Percentiles rank a stretch among this genome's conserved stretches.
Conservation (phyloP, 768 basidiomycete genomes). For the Rubroboletus pulcherrimus region DNA sequence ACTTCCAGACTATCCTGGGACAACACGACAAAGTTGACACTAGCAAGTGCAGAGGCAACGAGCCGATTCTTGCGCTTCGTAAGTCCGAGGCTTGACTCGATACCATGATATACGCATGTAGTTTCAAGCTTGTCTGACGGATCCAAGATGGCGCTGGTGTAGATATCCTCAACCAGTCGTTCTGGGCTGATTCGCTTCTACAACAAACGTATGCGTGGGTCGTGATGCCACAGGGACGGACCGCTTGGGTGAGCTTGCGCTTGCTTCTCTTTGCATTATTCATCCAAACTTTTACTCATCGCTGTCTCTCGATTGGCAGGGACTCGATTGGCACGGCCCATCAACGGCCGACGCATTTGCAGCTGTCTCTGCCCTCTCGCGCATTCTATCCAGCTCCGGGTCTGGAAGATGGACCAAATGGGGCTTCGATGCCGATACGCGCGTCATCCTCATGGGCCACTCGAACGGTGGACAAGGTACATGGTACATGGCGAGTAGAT, state of each 20-base stretch:
- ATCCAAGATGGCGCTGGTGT: constrained; percentile 81
- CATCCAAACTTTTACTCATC: not conserved
- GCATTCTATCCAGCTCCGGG: constrained; percentile 38
- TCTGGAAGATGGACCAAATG: constrained; percentile 38
- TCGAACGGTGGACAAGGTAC: constrained; percentile 92
- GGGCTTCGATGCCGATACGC: constrained; percentile 36
- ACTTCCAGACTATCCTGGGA: not conserved
- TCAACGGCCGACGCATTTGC: constrained; percentile 69
- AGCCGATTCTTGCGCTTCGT: constrained; percentile 67
- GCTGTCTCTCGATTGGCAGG: constrained; percentile 39
- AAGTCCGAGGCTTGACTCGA: constrained; percentile 19
- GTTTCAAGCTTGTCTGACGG: not conserved
- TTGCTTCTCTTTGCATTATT: not conserved
- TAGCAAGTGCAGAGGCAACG: constrained; percentile 22
- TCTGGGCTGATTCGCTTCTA: constrained; percentile 65
- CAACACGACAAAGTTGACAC: not conserved
- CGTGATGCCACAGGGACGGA: constrained; percentile 77
- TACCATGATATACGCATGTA: not conserved
- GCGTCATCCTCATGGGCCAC: constrained; percentile 76
- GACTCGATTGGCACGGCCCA: constrained; percentile 90
- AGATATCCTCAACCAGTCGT: constrained; percentile 50
- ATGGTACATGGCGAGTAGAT: constrained; percentile 75
- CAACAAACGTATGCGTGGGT: constrained; percentile 65
- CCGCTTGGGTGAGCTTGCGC: constrained; percentile 63
- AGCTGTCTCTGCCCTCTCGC: constrained; percentile 52